Conservation (phyloP, 306 rosid species). For the Vigna unguiculata region DNA sequence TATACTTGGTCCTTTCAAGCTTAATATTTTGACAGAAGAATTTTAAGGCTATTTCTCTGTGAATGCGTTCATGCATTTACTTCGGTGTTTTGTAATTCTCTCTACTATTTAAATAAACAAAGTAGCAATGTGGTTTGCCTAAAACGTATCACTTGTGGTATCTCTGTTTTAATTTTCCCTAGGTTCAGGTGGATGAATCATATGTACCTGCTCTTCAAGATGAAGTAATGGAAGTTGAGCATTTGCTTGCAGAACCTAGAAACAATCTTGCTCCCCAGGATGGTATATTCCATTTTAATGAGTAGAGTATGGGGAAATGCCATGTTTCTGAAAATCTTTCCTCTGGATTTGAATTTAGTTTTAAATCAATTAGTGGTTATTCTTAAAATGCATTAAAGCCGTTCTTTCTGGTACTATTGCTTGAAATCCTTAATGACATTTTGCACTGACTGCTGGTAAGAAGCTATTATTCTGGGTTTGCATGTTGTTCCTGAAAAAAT, state of each 20-base stretch:
- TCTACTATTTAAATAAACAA: slow-evolving; percentile 12
- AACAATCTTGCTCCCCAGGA: slow-evolving; percentile 59
- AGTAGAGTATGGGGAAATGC: slow-evolving; percentile 55
- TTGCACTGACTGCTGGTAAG: not conserved
- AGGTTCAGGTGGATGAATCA: slow-evolving; percentile 71
- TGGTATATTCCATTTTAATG: slow-evolving; percentile 54
- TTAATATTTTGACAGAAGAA: slow-evolving; percentile 4
- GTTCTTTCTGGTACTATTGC: slow-evolving; percentile 31
- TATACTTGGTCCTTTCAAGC: slow-evolving; percentile 18
- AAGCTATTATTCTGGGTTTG: not conserved
- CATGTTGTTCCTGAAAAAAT: slow-evolving; percentile 35
- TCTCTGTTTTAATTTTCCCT: slow-evolving; percentile 32
- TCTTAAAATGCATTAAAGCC: slow-evolving; percentile 19
- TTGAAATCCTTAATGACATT: slow-evolving; percentile 13
- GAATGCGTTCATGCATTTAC: not conserved
- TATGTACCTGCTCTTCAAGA: slow-evolving; percentile 61
- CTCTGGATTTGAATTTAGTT: slow-evolving; percentile 57
- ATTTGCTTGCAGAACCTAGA: slow-evolving; percentile 70
- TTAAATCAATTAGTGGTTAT: slow-evolving; percentile 55
- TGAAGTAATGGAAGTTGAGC: slow-evolving; percentile 64
- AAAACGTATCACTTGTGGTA: slow-evolving; percentile 30
- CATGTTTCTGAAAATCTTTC: slow-evolving; percentile 55
- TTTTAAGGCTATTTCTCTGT: slow-evolving; percentile 8
- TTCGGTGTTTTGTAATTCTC: slow-evolving; percentile 9
- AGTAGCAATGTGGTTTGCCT: not conserved